Conservation (phyloP, 129 eudicot species). For the Gnaphalium uliginosum region DNA sequence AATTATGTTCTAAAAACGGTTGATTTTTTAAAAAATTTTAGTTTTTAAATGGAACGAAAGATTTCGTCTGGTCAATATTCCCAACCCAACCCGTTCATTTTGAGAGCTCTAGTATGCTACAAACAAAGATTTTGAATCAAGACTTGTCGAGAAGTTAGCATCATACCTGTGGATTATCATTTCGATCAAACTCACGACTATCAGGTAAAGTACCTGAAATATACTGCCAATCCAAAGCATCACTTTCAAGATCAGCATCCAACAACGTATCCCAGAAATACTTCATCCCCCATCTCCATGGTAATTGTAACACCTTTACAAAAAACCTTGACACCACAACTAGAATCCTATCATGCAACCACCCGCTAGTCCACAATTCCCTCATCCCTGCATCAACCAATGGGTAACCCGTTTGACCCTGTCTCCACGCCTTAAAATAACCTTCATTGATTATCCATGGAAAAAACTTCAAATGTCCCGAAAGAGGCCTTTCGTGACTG, state of each 20-base stretch:
- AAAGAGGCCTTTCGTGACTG: constrained; percentile 89
- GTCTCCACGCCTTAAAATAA: constrained; percentile 92
- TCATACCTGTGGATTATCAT: constrained; percentile 87
- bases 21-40: too few relatives aligned
- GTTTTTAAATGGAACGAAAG: too few relatives aligned
- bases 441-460: constrained; percentile 86
- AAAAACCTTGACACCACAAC: constrained; percentile 95
- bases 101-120: too few relatives aligned
- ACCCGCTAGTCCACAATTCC: constrained; percentile 95
- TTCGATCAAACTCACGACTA: constrained; percentile 80
- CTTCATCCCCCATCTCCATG: constrained; percentile 99
- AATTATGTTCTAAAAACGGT: too few relatives aligned
- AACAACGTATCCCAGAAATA: constrained; percentile 96
- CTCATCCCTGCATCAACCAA: constrained; percentile 99
- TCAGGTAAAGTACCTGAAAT: constrained; percentile 91
- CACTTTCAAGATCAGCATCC: constrained; percentile 98
- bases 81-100: too few relatives aligned
- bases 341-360: constrained; percentile 88
- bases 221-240: constrained; percentile 98
- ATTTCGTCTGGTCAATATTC: too few relatives aligned
- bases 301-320: constrained; percentile 92
- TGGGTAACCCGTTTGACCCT: constrained; percentile 96
- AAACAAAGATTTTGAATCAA: too few relatives aligned
- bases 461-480: constrained; percentile 83
- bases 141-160: too few relatives aligned